Percentiles rank a stretch among this genome's conserved stretches.
phyloP scores from a whole-genome alignment of 768 basidiomycete species.

The Termitomyces titanicus region DNA sequence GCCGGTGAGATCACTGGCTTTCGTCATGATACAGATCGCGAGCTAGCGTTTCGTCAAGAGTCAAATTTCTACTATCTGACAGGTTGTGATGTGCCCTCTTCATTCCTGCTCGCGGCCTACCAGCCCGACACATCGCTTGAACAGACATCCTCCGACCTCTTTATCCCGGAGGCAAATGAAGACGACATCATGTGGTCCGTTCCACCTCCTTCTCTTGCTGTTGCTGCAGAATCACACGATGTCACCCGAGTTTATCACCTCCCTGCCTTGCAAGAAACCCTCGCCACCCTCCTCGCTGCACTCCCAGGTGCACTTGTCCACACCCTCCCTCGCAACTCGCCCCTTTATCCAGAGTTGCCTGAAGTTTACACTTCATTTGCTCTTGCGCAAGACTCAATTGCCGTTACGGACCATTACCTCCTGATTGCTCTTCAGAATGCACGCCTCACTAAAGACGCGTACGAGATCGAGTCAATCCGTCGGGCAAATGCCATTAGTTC shows the following conservation, averaged over 20 bases:
- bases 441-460: constrained; percentile 70
- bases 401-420: constrained; percentile 59
- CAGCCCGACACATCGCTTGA: constrained; percentile 34
- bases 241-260: constrained; percentile 58
- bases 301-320: constrained; percentile 61
- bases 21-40: constrained; percentile 84
- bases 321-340: constrained; percentile 50
- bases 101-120: constrained; percentile 61
- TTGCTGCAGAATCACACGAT: constrained; percentile 47
- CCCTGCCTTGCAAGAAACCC: constrained; percentile 37
- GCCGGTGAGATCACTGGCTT: constrained; percentile 61
- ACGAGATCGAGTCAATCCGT: constrained; percentile 73
- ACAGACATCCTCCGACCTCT: constrained; percentile 51
- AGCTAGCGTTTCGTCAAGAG: constrained; percentile 65
- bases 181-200: constrained; percentile 87
- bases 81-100: constrained; percentile 72
- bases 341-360: constrained; percentile 50
- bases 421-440: constrained; percentile 77
- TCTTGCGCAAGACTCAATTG: constrained; percentile 27
- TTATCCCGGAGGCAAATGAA: constrained; percentile 72
- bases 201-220: constrained; percentile 66
- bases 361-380: constrained; percentile 36
- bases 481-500: constrained; percentile 86
- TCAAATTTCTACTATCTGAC: constrained; percentile 89
- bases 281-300: constrained; percentile 44